Conservation (phyloP, 2,329 filamentous ascomycete species). For the Colletotrichum sidae region DNA sequence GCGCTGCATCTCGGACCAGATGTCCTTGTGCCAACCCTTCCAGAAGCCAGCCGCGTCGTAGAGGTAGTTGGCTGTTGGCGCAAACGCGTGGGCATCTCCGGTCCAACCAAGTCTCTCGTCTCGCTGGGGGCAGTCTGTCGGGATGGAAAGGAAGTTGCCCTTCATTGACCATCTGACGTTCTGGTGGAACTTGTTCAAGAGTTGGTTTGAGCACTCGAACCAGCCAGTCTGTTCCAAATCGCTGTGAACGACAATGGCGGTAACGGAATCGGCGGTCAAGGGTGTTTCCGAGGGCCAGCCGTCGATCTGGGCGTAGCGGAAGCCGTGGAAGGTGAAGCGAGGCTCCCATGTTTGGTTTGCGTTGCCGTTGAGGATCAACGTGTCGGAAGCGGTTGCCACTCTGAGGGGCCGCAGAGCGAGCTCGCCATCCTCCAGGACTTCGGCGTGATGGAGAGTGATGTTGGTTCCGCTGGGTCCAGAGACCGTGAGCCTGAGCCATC, state of each 20-base stretch:
- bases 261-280: constrained; percentile 39
- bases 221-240: constrained; percentile 62
- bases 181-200: constrained; percentile 64
- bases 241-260: constrained; percentile 57
- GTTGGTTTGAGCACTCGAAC: constrained; percentile 63
- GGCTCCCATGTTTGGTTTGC: constrained; percentile 53
- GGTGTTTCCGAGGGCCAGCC: constrained; percentile 47
- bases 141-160: constrained; percentile 68
- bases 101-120: constrained; percentile 68
- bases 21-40: constrained; percentile 60
- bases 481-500: constrained; percentile 55
- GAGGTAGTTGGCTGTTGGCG: constrained; percentile 62
- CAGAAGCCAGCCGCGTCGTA: constrained; percentile 65
- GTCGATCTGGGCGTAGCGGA: constrained; percentile 59
- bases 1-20: constrained; percentile 49
- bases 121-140: constrained; percentile 68
- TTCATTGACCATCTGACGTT: constrained; percentile 69
- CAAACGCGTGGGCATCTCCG: constrained; percentile 62
- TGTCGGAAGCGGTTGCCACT: constrained; percentile 55
- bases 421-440: constrained; percentile 64
- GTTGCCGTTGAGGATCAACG: constrained; percentile 45
- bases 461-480: constrained; percentile 50
- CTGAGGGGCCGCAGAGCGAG: constrained; percentile 55
- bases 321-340: constrained; percentile 63
- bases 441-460: constrained; percentile 63